Evolutionary conservation across 23 red algal species (phyloP), one percentile per base, ranked within the genome.

Genomic region (Gracilariopsis chorda): DNA sequence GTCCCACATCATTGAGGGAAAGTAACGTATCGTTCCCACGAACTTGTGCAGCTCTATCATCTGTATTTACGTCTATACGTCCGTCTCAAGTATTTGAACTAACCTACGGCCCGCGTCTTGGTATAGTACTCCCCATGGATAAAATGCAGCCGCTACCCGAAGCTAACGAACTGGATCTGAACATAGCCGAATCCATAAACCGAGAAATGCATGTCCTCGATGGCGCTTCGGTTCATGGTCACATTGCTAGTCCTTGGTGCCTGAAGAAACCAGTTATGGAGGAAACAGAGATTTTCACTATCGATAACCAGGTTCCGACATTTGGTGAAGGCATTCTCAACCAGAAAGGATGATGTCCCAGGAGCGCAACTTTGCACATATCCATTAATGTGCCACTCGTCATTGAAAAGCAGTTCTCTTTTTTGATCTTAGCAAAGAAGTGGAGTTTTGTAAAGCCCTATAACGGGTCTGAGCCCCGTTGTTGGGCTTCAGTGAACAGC

Each of bases 1-100:
- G 93, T 17, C 85, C 93, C 23, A 89, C 85, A 37, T 92, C 87
- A 19, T 82, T 95, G 23, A 44, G 76, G 21, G 97, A 99, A 62
- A 90, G 84, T 48, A 67, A 86, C 14, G 55, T 61, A 17, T 32
- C 91, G 4, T 73, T 88, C 51, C 82, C 81, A 47, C 95, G 91
- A 48, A 83, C 93, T n/a, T 83, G 62, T 49, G 75, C 77, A 4
- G 94, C 95, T 55, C 87, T 98, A 10, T 37, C 70, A 53, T 35
- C 51, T 25, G 94, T 88, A 20, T 98, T 94, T 33, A 13, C 32
- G 13, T 45, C 30, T 58, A 86, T 98, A 7, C 78, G 70, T n/a
- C 82, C 91, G 23, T 88, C 86, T 52, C 85, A 90, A 34, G 67
- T 90, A 24, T 94, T 90, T 41, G 81, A 76, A 5, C 91, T 83